phyloP scores from a whole-genome alignment of 441 rosid species.

The Codiaeum variegatum region DNA sequence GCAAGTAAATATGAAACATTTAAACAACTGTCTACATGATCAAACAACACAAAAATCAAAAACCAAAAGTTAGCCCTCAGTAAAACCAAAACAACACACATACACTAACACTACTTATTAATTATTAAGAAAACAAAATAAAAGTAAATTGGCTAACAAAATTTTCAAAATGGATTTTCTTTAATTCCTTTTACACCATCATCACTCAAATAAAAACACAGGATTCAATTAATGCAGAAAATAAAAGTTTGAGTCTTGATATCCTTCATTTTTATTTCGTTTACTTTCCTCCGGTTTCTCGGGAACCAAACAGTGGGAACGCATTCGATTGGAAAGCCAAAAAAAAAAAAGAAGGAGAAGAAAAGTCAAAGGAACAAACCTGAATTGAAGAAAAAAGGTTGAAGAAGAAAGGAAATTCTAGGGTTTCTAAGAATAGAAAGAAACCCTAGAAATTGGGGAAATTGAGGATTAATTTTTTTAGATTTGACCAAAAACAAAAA shows the following conservation, averaged over 20 bases:
- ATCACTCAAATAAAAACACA: background rate
- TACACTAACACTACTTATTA: background rate
- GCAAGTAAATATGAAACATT: background rate
- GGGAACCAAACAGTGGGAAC: conserved; percentile 20
- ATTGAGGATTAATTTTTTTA: no score
- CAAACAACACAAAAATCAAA: background rate
- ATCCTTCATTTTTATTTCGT: background rate
- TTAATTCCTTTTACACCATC: background rate
- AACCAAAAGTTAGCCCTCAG: background rate
- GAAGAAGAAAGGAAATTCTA: background rate
- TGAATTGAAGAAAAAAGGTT: conserved; percentile 7
- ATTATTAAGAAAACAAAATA: background rate
- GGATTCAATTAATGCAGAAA: background rate
- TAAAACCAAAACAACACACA: background rate
- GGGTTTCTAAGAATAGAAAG: conserved; percentile 17
- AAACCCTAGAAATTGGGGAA: conserved; percentile 15
- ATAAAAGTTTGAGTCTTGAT: background rate
- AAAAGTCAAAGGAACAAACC: conserved; percentile 19
- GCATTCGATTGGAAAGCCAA: background rate
- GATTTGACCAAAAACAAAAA: background rate
- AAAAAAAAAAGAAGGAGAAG: background rate
- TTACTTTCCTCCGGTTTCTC: conserved; percentile 5
- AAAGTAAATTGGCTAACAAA: background rate
- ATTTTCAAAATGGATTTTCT: background rate
- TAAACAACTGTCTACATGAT: background rate